These are phyloP conservation scores for Amanita polypyramis DNA, from an alignment of 768 basidiomycete species.

Conservation along the genomic window DNA sequence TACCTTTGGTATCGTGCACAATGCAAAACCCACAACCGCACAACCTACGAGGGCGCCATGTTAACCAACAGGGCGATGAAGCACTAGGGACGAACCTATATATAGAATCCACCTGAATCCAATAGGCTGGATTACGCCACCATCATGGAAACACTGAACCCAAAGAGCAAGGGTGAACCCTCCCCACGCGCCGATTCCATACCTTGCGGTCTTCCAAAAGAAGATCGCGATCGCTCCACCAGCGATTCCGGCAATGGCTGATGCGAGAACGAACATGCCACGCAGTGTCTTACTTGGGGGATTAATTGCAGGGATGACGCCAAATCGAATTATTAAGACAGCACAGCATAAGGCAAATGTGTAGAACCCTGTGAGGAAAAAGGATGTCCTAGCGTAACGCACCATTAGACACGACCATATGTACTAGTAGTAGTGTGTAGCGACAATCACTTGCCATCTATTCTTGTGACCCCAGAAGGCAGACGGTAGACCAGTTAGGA, in stretches of 20 bases:
- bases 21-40: slow-evolving; percentile 68
- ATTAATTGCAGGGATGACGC: slow-evolving; percentile 75
- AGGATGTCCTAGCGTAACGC: slow-evolving; percentile 59
- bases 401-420: slow-evolving; percentile 11
- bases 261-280: slow-evolving; percentile 85
- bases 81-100: slow-evolving; percentile 44
- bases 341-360: slow-evolving; percentile 77
- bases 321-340: slow-evolving; percentile 81
- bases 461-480: slow-evolving; percentile 94
- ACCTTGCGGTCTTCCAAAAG: slow-evolving; percentile 85
- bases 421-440: neutral
- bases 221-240: slow-evolving; percentile 85
- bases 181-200: slow-evolving; percentile 74
- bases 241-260: slow-evolving; percentile 66
- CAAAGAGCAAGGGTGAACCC: slow-evolving; percentile 84
- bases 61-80: slow-evolving; percentile 8
- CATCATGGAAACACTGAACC: slow-evolving; percentile 76
- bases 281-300: slow-evolving; percentile 71
- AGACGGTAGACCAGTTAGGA: slow-evolving; percentile 81
- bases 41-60: slow-evolving; percentile 33
- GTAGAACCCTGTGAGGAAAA: slow-evolving; percentile 91
- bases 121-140: slow-evolving; percentile 69
- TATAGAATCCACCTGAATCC: slow-evolving; percentile 86
- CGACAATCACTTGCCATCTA: slow-evolving; percentile 64
- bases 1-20: slow-evolving; percentile 74